These are phyloP conservation scores for Diplocarpon mali DNA, from an alignment of 2,329 filamentous ascomycete species.

Conservation along the genomic window DNA sequence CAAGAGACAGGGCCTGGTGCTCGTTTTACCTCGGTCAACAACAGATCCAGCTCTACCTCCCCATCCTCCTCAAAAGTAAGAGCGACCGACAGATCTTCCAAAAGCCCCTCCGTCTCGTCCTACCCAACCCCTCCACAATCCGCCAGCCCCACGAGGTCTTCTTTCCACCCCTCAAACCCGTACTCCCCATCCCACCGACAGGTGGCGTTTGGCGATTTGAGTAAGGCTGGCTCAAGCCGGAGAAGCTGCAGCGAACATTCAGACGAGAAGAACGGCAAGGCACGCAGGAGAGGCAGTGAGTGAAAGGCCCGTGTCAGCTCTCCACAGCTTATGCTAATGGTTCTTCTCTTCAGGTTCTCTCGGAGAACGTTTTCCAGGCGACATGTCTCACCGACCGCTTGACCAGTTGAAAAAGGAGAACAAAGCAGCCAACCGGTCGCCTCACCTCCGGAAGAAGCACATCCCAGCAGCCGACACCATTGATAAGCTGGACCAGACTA, in stretches of 20 bases:
- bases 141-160: slow-evolving; percentile 38
- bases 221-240: slow-evolving; percentile 12
- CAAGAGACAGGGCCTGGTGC: slow-evolving; percentile 55
- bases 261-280: slow-evolving; percentile 24
- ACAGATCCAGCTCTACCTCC: slow-evolving; percentile 14
- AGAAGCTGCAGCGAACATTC: slow-evolving; percentile 15
- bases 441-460: slow-evolving; percentile 54
- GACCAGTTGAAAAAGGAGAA: slow-evolving; percentile 53
- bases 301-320: not conserved
- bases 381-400: slow-evolving; percentile 54
- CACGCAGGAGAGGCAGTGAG: slow-evolving; percentile 30
- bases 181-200: slow-evolving; percentile 23
- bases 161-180: slow-evolving; percentile 37
- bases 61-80: slow-evolving; percentile 13
- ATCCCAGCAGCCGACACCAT: slow-evolving; percentile 65
- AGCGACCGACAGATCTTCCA: slow-evolving; percentile 8
- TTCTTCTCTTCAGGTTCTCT: slow-evolving; percentile 36
- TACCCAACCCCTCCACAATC: slow-evolving; percentile 43
- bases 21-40: slow-evolving; percentile 30
- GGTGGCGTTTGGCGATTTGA: slow-evolving; percentile 24
- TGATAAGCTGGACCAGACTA: slow-evolving; percentile 60
- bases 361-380: slow-evolving; percentile 48
- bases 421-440: slow-evolving; percentile 53
- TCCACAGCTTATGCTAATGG: not conserved
- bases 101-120: slow-evolving; percentile 10